These are phyloP conservation scores for Colletotrichum truncatum DNA, from an alignment of 2,329 filamentous ascomycete genomes.

Conservation along the genomic window DNA sequence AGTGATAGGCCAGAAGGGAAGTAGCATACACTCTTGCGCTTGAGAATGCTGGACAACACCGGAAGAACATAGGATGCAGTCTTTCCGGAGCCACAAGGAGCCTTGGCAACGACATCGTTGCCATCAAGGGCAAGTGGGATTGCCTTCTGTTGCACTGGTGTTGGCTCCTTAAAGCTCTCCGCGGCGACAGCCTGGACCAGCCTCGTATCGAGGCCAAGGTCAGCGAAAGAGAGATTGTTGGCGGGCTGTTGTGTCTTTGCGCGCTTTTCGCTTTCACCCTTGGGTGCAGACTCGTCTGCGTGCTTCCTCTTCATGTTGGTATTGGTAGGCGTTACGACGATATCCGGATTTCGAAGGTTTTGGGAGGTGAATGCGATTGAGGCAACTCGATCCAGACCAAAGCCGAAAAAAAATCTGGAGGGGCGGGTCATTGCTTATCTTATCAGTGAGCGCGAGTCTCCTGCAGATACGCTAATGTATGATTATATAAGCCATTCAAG, in stretches of 20 bases:
- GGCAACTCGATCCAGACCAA: conserved; percentile 1
- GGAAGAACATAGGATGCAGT: conserved; percentile 96
- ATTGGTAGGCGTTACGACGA: neutral
- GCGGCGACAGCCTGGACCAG: conserved; percentile 86
- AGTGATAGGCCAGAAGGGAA: neutral
- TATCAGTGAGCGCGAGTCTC: conserved; percentile 6
- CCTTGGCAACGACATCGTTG: conserved; percentile 89
- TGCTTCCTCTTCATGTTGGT: conserved; percentile 69
- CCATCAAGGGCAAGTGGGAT: conserved; percentile 90
- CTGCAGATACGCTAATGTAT: neutral
- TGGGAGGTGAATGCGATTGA: too few relatives aligned
- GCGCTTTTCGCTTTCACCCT: conserved; percentile 40
- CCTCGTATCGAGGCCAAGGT: conserved; percentile 83
- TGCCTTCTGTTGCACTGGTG: conserved; percentile 85
- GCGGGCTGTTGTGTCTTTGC: conserved; percentile 39
- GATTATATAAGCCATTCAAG: conserved; percentile 5
- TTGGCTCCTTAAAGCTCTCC: conserved; percentile 86
- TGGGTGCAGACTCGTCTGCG: conserved; percentile 62
- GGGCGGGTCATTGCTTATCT: conserved; percentile 27
- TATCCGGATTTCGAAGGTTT: neutral
- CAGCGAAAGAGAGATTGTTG: conserved; percentile 70
- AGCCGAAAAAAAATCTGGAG: conserved; percentile 26
- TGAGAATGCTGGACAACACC: conserved; percentile 84
- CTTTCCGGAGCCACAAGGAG: conserved; percentile 96
- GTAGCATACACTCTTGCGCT: conserved; percentile 71